Evolutionary conservation across 2,329 filamentous ascomycete species (phyloP).

Genomic region (Cryphonectria carpinicola): DNA sequence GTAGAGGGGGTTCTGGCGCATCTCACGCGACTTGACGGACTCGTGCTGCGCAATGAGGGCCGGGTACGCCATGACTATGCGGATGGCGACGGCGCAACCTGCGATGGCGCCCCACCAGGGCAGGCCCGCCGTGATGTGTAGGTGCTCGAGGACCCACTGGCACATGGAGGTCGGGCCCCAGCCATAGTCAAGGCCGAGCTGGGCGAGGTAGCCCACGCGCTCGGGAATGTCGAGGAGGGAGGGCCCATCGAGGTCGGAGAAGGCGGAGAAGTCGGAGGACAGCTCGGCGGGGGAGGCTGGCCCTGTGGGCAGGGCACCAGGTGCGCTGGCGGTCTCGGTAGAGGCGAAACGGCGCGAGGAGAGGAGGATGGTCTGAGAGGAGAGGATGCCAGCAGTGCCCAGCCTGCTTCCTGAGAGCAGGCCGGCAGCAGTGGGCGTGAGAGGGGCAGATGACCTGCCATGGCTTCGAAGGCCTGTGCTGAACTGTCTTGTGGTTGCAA

Average conservation of each 20-base stretch:
- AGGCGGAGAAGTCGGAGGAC: conserved; percentile 36
- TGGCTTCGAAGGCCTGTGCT: conserved; percentile 36
- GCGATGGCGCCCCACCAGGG: conserved; percentile 85
- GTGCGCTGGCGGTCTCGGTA: conserved; percentile 36
- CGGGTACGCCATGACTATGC: conserved; percentile 67
- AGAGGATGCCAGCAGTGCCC: conserved; percentile 28
- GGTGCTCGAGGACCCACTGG: conserved; percentile 78
- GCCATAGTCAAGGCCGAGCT: conserved; percentile 85
- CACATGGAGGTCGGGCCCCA: conserved; percentile 76
- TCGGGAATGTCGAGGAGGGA: conserved; percentile 68
- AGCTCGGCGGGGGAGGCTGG: conserved; percentile 33
- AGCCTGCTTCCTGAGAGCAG: conserved; percentile 30
- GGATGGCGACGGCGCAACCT: conserved; percentile 65
- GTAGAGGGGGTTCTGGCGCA: conserved; percentile 60
- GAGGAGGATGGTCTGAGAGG: conserved; percentile 29
- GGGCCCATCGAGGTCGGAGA: conserved; percentile 40
- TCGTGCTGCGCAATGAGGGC: conserved; percentile 65
- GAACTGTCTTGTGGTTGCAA: conserved; percentile 34
- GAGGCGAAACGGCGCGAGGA: conserved; percentile 31
- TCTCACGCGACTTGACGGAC: conserved; percentile 62
- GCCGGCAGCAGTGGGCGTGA: conserved; percentile 6
- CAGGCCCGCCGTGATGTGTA: conserved; percentile 75
- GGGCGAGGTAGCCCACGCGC: conserved; percentile 79
- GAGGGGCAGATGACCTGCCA: conserved; percentile 15
- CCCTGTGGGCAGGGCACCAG: conserved; percentile 23